These are phyloP conservation scores for Solanum neorickii DNA, from an alignment of 257 asterid genomes.

Conservation along the genomic window DNA sequence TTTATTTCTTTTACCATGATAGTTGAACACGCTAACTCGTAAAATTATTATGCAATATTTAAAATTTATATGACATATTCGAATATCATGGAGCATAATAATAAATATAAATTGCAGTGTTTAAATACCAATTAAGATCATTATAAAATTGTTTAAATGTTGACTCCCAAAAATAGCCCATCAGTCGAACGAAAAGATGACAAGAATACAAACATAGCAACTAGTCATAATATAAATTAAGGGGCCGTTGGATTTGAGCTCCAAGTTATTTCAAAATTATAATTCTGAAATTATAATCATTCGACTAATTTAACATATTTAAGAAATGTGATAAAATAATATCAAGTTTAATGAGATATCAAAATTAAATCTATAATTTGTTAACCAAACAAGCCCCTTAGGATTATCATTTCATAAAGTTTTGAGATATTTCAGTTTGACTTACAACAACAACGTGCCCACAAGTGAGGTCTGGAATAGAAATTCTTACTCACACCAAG, in stretches of 20 bases:
- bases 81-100: too few species aligned
- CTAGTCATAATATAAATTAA: not conserved
- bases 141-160: too few species aligned
- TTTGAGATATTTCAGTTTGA: not conserved
- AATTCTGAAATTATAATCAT: not conserved
- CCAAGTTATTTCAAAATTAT: not conserved
- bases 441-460: not conserved
- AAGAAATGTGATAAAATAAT: not conserved
- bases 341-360: too few species aligned
- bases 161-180: not conserved
- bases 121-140: too few species aligned
- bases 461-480: not conserved
- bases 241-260: not conserved
- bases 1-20: too few species aligned
- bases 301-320: too few species aligned
- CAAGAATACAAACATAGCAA: not conserved
- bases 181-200: not conserved
- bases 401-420: not conserved
- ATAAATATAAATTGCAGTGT: too few species aligned
- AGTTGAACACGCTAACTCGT: too few species aligned
- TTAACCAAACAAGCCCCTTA: not conserved
- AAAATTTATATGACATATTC: too few species aligned
- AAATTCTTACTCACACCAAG: not conserved
- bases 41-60: too few species aligned
- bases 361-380: too few species aligned